These are phyloP conservation scores for Wilcoxina mikolae DNA, from an alignment of 495 filamentous ascomycete species.

Conservation along the genomic window DNA sequence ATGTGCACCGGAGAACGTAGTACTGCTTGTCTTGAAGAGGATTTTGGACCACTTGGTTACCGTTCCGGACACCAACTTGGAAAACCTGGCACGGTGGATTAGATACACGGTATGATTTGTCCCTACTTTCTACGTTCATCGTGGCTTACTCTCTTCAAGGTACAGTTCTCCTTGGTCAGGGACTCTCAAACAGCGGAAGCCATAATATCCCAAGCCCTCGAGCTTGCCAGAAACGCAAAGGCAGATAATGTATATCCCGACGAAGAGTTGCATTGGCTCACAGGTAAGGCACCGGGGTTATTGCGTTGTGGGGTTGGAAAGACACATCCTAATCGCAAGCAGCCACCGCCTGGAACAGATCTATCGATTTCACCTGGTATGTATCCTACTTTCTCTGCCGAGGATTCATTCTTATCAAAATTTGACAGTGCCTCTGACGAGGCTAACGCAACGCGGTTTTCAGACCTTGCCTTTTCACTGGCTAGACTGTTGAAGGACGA, in stretches of 20 bases:
- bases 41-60: slow-evolving; percentile 20
- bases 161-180: slow-evolving; percentile 22
- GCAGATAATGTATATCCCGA: slow-evolving; percentile 42
- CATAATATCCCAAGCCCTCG: slow-evolving; percentile 43
- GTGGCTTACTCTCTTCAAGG: too few species aligned
- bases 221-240: slow-evolving; percentile 30
- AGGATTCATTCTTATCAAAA: slow-evolving; percentile 4
- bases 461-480: slow-evolving; percentile 20
- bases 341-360: slow-evolving; percentile 26
- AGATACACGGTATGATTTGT: too few species aligned
- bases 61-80: slow-evolving; percentile 9
- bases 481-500: slow-evolving; percentile 19
- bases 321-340: neutral
- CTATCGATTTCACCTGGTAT: slow-evolving; percentile 26
- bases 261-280: slow-evolving; percentile 66
- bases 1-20: slow-evolving; percentile 32
- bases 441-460: slow-evolving; percentile 17
- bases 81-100: slow-evolving; percentile 22
- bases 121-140: too few species aligned
- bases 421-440: slow-evolving; percentile 15
- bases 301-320: neutral
- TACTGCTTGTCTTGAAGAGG: slow-evolving; percentile 18
- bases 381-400: slow-evolving; percentile 6
- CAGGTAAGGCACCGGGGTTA: slow-evolving; percentile 19
- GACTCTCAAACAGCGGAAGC: slow-evolving; percentile 34